Evolutionary conservation across 2,329 filamentous ascomycete genomes (phyloP).

Genomic region (Eurotiales sp.): DNA sequence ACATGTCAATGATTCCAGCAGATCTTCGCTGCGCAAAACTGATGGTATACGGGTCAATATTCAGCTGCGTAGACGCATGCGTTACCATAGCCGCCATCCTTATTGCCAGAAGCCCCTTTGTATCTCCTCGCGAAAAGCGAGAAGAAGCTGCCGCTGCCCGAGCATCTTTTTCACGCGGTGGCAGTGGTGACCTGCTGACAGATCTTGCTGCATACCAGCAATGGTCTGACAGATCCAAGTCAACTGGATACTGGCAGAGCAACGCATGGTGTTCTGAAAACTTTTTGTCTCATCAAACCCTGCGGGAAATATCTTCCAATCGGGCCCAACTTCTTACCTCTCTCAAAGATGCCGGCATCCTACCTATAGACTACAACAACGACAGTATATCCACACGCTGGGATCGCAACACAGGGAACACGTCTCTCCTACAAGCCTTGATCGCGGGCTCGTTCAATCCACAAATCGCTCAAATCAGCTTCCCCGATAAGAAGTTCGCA

Average conservation of each 20-base stretch:
- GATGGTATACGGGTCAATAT: slow-evolving; percentile 91
- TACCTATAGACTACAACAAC: slow-evolving; percentile 50
- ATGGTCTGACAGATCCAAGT: slow-evolving; percentile 66
- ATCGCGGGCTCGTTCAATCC: slow-evolving; percentile 74
- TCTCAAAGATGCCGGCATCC: slow-evolving; percentile 79
- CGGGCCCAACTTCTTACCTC: slow-evolving; percentile 80
- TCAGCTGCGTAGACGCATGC: slow-evolving; percentile 84
- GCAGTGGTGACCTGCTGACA: slow-evolving; percentile 83
- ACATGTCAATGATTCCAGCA: slow-evolving; percentile 91
- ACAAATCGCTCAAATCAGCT: slow-evolving; percentile 85
- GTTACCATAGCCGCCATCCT: slow-evolving; percentile 87
- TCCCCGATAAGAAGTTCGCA: slow-evolving; percentile 94
- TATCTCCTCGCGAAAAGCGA: slow-evolving; percentile 76
- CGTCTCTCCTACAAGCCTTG: slow-evolving; percentile 61
- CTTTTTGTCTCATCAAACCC: slow-evolving; percentile 77
- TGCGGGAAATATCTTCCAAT: slow-evolving; percentile 85
- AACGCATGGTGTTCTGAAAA: slow-evolving; percentile 77
- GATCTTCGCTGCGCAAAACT: slow-evolving; percentile 91
- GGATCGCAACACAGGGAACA: slow-evolving; percentile 34
- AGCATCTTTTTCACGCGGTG: slow-evolving; percentile 60
- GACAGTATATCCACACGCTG: slow-evolving; percentile 43
- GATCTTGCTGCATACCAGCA: slow-evolving; percentile 80
- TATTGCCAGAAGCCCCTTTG: slow-evolving; percentile 82
- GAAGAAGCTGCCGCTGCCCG: slow-evolving; percentile 77
- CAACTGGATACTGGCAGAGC: slow-evolving; percentile 42